phyloP scores from a whole-genome alignment of 495 filamentous ascomycete species.

The Chlorociboria aeruginascens region DNA sequence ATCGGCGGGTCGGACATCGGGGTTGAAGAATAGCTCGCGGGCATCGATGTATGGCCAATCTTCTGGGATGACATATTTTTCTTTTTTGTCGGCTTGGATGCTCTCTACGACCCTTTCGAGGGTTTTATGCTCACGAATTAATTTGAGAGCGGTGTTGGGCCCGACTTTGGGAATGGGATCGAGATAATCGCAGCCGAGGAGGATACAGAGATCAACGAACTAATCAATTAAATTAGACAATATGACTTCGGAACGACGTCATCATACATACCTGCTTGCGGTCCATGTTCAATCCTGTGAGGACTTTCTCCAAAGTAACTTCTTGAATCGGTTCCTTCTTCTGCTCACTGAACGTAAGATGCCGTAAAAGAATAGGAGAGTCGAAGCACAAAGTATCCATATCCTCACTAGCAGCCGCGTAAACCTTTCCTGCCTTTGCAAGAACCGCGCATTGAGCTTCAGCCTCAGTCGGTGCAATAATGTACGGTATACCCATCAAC shows the following conservation, averaged over 20 bases:
- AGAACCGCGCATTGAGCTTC: slow-evolving; percentile 93
- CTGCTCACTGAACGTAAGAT: slow-evolving; percentile 94
- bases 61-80: slow-evolving; percentile 72
- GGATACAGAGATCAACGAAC: slow-evolving; percentile 97
- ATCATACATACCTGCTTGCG: slow-evolving; percentile 65
- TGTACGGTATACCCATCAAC: slow-evolving; percentile 92
- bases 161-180: slow-evolving; percentile 93
- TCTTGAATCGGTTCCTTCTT: slow-evolving; percentile 96
- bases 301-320: slow-evolving; percentile 71
- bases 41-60: slow-evolving; percentile 93
- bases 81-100: slow-evolving; percentile 62
- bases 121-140: slow-evolving; percentile 80
- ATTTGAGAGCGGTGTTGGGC: slow-evolving; percentile 76
- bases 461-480: slow-evolving; percentile 90
- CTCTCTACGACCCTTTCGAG: slow-evolving; percentile 77
- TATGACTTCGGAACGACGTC: not conserved
- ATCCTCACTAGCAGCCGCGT: slow-evolving; percentile 91
- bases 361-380: slow-evolving; percentile 76
- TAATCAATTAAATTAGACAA: slow-evolving; percentile 22
- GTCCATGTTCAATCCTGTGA: slow-evolving; percentile 81
- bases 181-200: slow-evolving; percentile 95
- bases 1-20: slow-evolving; percentile 77
- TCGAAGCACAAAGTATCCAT: slow-evolving; percentile 99
- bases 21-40: slow-evolving; percentile 77
- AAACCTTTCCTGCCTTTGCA: slow-evolving; percentile 88